Evolutionary conservation across 345 rosid species (phyloP).

Genomic region (Citrus medica): DNA sequence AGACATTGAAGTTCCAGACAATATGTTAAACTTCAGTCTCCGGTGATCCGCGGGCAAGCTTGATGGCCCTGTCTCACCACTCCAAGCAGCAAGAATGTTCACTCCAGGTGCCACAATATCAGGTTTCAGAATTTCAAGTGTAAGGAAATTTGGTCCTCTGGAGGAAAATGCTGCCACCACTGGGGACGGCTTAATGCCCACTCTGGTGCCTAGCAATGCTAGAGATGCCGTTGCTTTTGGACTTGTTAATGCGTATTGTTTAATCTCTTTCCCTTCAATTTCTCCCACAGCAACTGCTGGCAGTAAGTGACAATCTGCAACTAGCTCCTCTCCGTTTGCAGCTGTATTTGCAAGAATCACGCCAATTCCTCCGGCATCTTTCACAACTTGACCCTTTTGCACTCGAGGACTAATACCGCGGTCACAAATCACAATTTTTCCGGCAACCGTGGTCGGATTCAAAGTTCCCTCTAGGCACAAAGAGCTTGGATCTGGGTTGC

Average conservation of each 20-base stretch:
- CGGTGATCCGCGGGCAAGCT: conserved; percentile 67
- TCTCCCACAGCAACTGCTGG: conserved; percentile 87
- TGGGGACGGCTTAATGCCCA: conserved; percentile 65
- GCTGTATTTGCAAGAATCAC: conserved; percentile 58
- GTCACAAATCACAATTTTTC: conserved; percentile 77
- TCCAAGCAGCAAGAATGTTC: conserved; percentile 79
- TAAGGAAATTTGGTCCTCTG: conserved; percentile 60
- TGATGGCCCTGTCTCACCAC: conserved; percentile 66
- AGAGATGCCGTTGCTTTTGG: conserved; percentile 45
- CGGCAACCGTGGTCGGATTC: conserved; percentile 41
- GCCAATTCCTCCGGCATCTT: conserved; percentile 66
- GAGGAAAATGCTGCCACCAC: conserved; percentile 80
- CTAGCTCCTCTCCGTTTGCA: conserved; percentile 89
- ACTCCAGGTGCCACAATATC: conserved; percentile 75
- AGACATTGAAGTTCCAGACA: conserved; percentile 94
- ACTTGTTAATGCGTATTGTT: conserved; percentile 46
- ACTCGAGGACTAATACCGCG: conserved; percentile 62
- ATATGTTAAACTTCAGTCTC: conserved; percentile 69
- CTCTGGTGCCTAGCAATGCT: conserved; percentile 47
- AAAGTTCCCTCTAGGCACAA: conserved; percentile 59
- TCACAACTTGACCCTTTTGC: conserved; percentile 63
- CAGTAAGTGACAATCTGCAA: conserved; percentile 81
- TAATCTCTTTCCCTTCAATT: conserved; percentile 65
- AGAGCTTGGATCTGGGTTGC: conserved; percentile 51
- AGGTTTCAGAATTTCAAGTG: conserved; percentile 64